Conservation (phyloP, 139 green algal genomes). For the Mesostigma viride region DNA sequence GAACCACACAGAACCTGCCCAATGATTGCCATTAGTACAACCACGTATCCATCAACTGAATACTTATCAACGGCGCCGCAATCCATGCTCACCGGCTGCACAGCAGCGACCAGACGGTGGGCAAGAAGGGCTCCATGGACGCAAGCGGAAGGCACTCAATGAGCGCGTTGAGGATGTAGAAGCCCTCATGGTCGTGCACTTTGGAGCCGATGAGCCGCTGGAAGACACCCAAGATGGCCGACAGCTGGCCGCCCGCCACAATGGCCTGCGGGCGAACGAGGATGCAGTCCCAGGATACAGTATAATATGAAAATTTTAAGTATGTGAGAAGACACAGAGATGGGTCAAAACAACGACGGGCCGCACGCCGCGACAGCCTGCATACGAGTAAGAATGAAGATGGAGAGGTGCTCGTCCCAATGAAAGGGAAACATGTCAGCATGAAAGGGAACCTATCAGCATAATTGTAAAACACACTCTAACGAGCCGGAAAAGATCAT, state of each 20-base stretch:
- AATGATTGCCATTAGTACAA: too few relatives aligned
- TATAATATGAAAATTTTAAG: background rate
- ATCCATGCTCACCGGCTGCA: constrained; percentile 50
- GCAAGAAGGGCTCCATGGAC: constrained; percentile 45
- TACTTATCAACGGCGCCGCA: too few relatives aligned
- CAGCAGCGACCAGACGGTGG: constrained; percentile 58
- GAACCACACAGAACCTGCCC: too few relatives aligned
- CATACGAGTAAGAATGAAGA: too few relatives aligned
- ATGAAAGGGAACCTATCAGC: too few relatives aligned
- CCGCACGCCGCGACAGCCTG: too few relatives aligned
- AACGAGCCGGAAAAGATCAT: too few relatives aligned
- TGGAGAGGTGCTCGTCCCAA: too few relatives aligned
- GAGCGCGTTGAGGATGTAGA: constrained; percentile 73
- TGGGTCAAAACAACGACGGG: background rate
- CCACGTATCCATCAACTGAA: too few relatives aligned
- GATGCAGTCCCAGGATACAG: too few relatives aligned
- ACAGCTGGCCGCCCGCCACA: constrained; percentile 49
- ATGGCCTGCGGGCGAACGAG: constrained; percentile 49
- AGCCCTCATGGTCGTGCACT: constrained; percentile 80
- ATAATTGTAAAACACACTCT: too few relatives aligned
- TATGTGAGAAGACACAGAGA: background rate
- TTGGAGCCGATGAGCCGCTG: constrained; percentile 81
- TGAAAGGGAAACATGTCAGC: too few relatives aligned
- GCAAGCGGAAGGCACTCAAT: constrained; percentile 47
- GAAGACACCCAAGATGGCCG: constrained; percentile 77